Evolutionary conservation across 2,329 filamentous ascomycete species (phyloP).

Genomic region (Aspergillus phoenicis): DNA sequence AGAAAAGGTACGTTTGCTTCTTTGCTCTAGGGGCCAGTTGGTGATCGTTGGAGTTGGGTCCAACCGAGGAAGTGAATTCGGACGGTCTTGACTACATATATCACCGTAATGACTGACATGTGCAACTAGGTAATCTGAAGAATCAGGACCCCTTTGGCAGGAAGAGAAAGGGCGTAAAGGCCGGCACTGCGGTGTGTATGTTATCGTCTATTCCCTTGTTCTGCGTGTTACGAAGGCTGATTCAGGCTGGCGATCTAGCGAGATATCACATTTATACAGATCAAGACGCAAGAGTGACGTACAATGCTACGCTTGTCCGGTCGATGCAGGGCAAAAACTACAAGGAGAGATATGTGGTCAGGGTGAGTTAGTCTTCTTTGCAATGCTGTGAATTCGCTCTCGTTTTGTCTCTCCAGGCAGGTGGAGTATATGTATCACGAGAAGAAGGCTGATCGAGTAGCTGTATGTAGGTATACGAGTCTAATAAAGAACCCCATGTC

Average conservation of each 20-base stretch:
- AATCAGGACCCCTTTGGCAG: background rate
- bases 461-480: constrained; percentile 65
- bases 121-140: background rate
- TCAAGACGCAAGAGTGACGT: constrained; percentile 58
- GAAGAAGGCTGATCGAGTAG: background rate
- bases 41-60: too few species aligned
- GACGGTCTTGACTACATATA: too few species aligned
- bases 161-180: background rate
- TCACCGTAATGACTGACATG: too few species aligned
- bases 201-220: background rate
- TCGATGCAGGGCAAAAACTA: constrained; percentile 49
- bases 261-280: constrained; percentile 69
- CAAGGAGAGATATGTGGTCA: constrained; percentile 63
- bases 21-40: background rate
- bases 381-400: too few species aligned
- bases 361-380: constrained; percentile 49
- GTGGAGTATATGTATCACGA: too few species aligned
- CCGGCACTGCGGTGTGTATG: background rate
- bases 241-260: constrained; percentile 41
- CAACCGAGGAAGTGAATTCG: too few species aligned
- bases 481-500: constrained; percentile 58
- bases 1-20: background rate
- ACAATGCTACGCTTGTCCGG: constrained; percentile 64
- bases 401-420: constrained; percentile 2
- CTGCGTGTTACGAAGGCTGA: background rate